phyloP scores from a whole-genome alignment of 2,329 filamentous ascomycete species.

The Scedosporium apiospermum region DNA sequence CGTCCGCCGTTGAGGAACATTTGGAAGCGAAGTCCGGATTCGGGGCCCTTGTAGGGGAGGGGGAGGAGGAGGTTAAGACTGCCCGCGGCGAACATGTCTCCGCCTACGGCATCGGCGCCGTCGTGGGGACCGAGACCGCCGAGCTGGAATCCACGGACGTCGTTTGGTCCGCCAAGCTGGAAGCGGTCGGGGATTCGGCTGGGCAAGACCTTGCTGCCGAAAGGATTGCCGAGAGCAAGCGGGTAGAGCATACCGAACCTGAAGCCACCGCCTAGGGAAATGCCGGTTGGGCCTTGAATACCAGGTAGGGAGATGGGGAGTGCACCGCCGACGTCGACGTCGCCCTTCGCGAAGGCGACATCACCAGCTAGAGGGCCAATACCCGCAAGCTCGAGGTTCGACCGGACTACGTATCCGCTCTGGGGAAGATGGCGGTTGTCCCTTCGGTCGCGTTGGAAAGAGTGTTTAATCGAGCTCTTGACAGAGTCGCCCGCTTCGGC shows the following conservation, averaged over 20 bases:
- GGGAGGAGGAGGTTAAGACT: conserved; percentile 80
- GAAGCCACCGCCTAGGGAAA: conserved; percentile 75
- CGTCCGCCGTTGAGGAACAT: conserved; percentile 86
- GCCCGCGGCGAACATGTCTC: conserved; percentile 84
- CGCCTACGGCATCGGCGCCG: conserved; percentile 75
- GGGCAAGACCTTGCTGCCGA: conserved; percentile 44
- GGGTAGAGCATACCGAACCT: conserved; percentile 78
- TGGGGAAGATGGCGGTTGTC: conserved; percentile 81
- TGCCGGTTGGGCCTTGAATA: conserved; percentile 58
- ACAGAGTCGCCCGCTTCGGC: conserved; percentile 82
- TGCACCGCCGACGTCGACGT: conserved; percentile 71
- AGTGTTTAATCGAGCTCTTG: conserved; percentile 79
- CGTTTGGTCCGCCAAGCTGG: conserved; percentile 85
- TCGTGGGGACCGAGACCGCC: conserved; percentile 85
- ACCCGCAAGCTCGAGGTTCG: conserved; percentile 75
- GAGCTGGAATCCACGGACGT: conserved; percentile 87
- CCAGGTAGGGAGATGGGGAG: conserved; percentile 64
- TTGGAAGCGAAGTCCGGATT: conserved; percentile 79
- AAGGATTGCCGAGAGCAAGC: conserved; percentile 52
- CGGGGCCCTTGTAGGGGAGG: conserved; percentile 69
- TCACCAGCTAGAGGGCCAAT: conserved; percentile 77
- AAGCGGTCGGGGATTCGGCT: conserved; percentile 92
- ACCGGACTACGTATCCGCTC: conserved; percentile 70
- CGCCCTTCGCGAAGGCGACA: conserved; percentile 89
- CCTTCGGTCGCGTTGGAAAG: conserved; percentile 68